Evolutionary conservation across 106 monocot genomes (phyloP), one percentile per base, ranked within the genome.

Genomic region (Allium sativum): DNA sequence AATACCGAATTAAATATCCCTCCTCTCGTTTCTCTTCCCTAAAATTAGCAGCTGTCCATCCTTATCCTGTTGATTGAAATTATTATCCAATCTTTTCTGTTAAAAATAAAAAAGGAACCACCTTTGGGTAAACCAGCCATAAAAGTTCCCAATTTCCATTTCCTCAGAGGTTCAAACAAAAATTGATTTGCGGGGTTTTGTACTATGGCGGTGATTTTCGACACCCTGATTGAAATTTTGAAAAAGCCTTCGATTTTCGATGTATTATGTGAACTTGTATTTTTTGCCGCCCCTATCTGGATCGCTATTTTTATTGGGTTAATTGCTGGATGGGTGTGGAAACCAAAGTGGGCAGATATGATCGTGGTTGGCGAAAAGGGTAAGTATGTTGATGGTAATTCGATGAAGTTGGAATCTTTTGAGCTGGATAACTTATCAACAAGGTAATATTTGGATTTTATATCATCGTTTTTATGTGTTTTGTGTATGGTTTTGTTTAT

Each of bases 251-350:
- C 76, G 20, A 45, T 70, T 7, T 65, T 58, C 18, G 81, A 65
- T 54, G 68, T 81, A 3, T 45, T 70, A 18, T 53, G 68, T 18
- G 91, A 92, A 70, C 80, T 92, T 48, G 18, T 63, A 54, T 58
- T 81, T 55, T 68, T 92, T 67, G 75, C 71, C 42, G 77, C 67
- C 57, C 91, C 86, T 4, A 48, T 92, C 14, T 92, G 91, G 83
- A 20, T 66, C 15, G 86, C 86, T 1, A 72, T 81, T 17, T 46
- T 83, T 48, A 53, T 83, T 15, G 91, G 91, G 18, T 77, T 92
- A 22, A 43, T 92, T 12, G 75, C 83, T 15, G 91, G 86, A 5
- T 92, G 91, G 91, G 68, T 68, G 13, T 92, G 91, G 91, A 69
- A 68, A 53, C 91, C 91, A 41, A 55, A 51, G 15, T 85, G 90